Conservation (phyloP, 495 filamentous ascomycete species). For the Penicillium coprophilum region DNA sequence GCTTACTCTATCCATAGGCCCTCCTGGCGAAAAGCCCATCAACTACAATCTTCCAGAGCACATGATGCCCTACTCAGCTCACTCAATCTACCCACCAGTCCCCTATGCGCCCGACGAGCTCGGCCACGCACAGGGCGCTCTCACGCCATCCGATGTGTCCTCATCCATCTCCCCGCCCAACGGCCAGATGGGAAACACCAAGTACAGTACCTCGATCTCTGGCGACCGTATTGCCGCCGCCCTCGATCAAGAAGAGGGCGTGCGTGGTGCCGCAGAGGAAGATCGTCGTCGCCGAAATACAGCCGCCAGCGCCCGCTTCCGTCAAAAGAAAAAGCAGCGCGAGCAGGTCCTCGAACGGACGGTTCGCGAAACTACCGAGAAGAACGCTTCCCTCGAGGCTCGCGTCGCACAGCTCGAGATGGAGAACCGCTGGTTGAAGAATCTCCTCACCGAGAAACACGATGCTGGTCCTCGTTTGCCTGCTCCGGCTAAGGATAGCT, state of each 20-base stretch:
- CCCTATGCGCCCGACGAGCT: slow-evolving; percentile 45
- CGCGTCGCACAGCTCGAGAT: slow-evolving; percentile 85
- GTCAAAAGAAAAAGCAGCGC: slow-evolving; percentile 98
- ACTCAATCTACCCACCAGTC: slow-evolving; percentile 48
- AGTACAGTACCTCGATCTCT: slow-evolving; percentile 48
- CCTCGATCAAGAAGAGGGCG: slow-evolving; percentile 46
- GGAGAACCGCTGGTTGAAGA: slow-evolving; percentile 97
- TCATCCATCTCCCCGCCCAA: slow-evolving; percentile 51
- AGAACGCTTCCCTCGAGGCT: slow-evolving; percentile 73
- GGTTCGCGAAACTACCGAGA: slow-evolving; percentile 87
- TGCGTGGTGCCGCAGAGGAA: slow-evolving; percentile 84
- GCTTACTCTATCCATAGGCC: slow-evolving; percentile 32
- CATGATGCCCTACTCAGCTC: slow-evolving; percentile 46
- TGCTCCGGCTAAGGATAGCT: slow-evolving; percentile 32
- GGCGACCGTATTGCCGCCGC: slow-evolving; percentile 45
- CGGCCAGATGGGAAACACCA: slow-evolving; percentile 46
- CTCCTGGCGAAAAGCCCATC: slow-evolving; percentile 42
- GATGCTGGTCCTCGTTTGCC: slow-evolving; percentile 39
- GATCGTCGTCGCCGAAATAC: slow-evolving; percentile 97
- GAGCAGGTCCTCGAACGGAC: slow-evolving; percentile 89
- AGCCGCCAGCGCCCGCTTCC: slow-evolving; percentile 90
- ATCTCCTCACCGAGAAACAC: slow-evolving; percentile 90
- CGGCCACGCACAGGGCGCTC: slow-evolving; percentile 38
- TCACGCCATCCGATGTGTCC: slow-evolving; percentile 49
- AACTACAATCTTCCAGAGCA: slow-evolving; percentile 47